Evolutionary conservation across 352 stramenopile species (phyloP).

Genomic region (Globisporangium recalcitrans): DNA sequence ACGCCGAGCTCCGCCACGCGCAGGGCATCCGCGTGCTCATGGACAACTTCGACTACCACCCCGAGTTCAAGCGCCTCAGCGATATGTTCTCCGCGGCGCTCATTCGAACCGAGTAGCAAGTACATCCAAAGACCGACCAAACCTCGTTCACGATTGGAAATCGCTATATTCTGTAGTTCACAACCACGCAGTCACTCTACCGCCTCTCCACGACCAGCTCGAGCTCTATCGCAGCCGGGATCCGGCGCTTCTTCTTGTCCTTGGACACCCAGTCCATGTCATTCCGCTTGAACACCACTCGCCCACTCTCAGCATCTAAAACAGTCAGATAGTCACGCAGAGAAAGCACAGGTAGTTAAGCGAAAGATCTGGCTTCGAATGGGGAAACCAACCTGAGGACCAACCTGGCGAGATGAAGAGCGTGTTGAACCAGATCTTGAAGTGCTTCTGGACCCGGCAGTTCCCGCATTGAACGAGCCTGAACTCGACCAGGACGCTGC

Average conservation of each 20-base stretch:
- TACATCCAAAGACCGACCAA: no score
- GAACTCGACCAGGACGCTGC: conserved; percentile 61
- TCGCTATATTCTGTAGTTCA: no score
- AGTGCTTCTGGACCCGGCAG: conserved; percentile 52
- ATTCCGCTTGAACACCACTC: conserved; percentile 32
- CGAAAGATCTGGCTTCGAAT: not conserved
- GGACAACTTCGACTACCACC: conserved; percentile 88
- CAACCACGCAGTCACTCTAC: not conserved
- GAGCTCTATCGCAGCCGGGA: conserved; percentile 62
- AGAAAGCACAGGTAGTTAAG: not conserved
- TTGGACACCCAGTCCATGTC: conserved; percentile 65
- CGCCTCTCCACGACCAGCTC: conserved; percentile 31
- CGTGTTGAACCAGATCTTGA: conserved; percentile 76
- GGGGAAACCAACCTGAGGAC: not conserved
- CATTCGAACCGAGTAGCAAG: conserved; percentile 62
- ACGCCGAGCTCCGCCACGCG: conserved; percentile 80
- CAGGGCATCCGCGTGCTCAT: conserved; percentile 83
- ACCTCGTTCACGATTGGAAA: no score
- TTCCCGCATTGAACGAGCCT: conserved; percentile 29
- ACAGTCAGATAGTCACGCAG: not conserved
- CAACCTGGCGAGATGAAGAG: conserved; percentile 34
- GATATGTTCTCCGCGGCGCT: conserved; percentile 83
- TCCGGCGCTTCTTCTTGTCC: conserved; percentile 54
- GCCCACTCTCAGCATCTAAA: conserved; percentile 32
- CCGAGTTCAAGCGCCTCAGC: conserved; percentile 85